phyloP scores from a whole-genome alignment of 768 basidiomycete species.

The Pisolithus orientalis region DNA sequence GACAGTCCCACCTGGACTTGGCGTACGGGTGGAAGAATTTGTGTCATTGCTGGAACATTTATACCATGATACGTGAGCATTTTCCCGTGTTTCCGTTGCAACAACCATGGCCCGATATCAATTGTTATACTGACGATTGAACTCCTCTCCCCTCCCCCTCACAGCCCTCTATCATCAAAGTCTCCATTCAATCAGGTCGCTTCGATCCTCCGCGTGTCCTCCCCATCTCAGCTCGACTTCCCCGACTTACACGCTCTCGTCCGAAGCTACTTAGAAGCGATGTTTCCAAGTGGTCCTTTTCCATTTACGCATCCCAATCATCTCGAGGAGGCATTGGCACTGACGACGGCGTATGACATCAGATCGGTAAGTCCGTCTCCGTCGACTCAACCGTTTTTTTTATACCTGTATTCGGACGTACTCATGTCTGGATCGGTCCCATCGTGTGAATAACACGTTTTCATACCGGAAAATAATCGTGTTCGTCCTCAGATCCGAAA shows the following conservation, averaged over 20 bases:
- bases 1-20: conserved; percentile 32
- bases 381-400: background rate
- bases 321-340: conserved; percentile 45
- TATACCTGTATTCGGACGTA: too few relatives aligned
- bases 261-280: conserved; percentile 32
- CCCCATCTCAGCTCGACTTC: conserved; percentile 50
- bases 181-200: conserved; percentile 43
- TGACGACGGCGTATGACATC: conserved; percentile 45
- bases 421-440: background rate
- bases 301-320: conserved; percentile 39
- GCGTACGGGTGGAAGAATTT: conserved; percentile 42
- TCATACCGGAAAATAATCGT: conserved; percentile 1
- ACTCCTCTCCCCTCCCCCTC: background rate
- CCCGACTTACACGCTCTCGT: conserved; percentile 46
- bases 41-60: conserved; percentile 54
- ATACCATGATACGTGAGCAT: conserved; percentile 62
- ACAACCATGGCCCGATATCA: background rate
- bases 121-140: background rate
- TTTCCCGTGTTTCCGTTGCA: background rate
- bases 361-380: conserved; percentile 37
- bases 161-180: conserved; percentile 42
- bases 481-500: conserved; percentile 44
- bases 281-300: conserved; percentile 45
- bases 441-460: background rate
- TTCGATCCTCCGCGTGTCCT: conserved; percentile 51